These are phyloP conservation scores for Kluyveromyces sp. DNA, from an alignment of 1,139 yeast species.

Conservation along the genomic window DNA sequence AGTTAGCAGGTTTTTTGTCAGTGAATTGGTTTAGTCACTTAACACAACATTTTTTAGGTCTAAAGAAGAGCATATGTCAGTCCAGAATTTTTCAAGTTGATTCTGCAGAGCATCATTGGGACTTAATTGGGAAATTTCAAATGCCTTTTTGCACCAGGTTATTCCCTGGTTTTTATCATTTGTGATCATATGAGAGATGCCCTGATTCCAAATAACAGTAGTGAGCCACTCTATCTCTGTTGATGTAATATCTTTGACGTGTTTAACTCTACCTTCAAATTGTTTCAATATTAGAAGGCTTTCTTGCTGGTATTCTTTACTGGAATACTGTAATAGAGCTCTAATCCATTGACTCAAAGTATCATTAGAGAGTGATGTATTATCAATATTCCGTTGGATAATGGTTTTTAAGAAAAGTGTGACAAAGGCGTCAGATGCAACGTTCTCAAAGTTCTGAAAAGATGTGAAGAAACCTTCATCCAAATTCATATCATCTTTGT, in stretches of 20 bases:
- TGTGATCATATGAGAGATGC: constrained; percentile 16
- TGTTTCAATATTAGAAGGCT: background rate
- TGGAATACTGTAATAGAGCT: background rate
- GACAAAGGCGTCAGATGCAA: background rate
- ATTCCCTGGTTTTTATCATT: constrained; percentile 11
- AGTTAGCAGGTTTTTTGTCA: no score
- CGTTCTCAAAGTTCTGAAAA: background rate
- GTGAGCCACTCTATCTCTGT: constrained; percentile 17
- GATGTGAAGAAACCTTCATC: background rate
- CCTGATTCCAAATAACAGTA: constrained; percentile 23
- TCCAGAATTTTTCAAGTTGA: constrained; percentile 18
- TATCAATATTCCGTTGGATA: constrained; percentile 10
- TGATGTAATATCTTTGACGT: constrained; percentile 1
- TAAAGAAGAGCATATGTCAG: constrained; percentile 11
- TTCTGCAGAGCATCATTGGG: constrained; percentile 11
- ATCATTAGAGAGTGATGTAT: background rate
- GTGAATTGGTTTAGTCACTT: background rate
- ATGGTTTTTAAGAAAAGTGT: background rate
- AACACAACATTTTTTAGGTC: background rate
- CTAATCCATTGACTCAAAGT: constrained; percentile 10
- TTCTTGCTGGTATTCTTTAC: background rate
- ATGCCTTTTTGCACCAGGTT: constrained; percentile 17
- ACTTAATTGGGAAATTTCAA: constrained; percentile 12
- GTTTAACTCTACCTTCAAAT: constrained; percentile 4
- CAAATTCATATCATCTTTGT: background rate